Conservation (phyloP, 2,329 filamentous ascomycete genomes). For the Penicillium sp. region DNA sequence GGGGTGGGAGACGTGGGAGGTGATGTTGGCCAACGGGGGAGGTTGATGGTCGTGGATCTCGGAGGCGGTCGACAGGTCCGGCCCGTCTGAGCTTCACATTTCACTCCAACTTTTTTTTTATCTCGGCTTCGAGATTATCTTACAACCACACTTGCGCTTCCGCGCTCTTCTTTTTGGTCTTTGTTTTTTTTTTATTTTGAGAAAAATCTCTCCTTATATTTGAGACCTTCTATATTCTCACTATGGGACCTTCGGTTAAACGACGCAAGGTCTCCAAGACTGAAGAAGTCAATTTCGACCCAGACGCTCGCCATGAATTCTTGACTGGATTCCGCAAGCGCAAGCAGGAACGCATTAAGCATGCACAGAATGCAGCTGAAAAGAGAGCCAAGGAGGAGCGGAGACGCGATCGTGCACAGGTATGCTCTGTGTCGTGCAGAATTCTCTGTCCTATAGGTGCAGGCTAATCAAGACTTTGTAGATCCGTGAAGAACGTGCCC, state of each 20-base stretch:
- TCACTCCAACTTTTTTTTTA: conserved; percentile 24
- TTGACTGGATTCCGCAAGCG: conserved; percentile 97
- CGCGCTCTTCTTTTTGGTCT: conserved; percentile 11
- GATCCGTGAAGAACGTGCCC: conserved; percentile 81
- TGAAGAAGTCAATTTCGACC: conserved; percentile 86
- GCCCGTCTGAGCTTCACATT: conserved; percentile 32
- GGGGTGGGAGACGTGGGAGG: neutral
- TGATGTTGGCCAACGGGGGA: neutral
- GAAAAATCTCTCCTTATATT: conserved; percentile 4
- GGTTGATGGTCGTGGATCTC: conserved; percentile 31
- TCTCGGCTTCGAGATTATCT: neutral
- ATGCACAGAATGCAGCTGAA: conserved; percentile 79
- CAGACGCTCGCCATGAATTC: conserved; percentile 78
- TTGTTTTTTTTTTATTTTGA: conserved; percentile 19
- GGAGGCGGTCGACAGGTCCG: conserved; percentile 42
- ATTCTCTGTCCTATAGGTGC: neutral
- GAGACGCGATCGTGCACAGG: conserved; percentile 74
- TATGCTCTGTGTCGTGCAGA: conserved; percentile 44
- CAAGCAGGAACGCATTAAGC: conserved; percentile 81
- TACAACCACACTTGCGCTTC: too few species aligned
- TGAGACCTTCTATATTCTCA: neutral
- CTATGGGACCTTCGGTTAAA: conserved; percentile 65
- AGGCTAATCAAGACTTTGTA: conserved; percentile 49
- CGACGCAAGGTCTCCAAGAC: conserved; percentile 67
- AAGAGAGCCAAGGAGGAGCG: conserved; percentile 79